Evolutionary conservation across 176 grass and related monocot species (phyloP).

Genomic region (Lolium perenne): DNA sequence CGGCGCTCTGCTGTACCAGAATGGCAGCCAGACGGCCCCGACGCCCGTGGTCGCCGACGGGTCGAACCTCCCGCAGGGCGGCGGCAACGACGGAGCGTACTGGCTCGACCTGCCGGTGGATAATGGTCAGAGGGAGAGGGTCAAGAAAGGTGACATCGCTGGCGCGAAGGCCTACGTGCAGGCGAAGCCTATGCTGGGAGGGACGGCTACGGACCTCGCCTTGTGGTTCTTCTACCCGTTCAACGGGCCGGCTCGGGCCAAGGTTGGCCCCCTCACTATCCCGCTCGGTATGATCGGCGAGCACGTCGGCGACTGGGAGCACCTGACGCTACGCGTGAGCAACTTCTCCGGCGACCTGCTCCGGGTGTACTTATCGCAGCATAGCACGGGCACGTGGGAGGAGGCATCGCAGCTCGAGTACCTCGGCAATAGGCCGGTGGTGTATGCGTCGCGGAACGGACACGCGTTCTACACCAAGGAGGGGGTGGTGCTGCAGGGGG

Average conservation of each 20-base stretch:
- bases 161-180: slow-evolving; percentile 69
- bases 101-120: slow-evolving; percentile 88
- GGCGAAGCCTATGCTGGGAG: slow-evolving; percentile 83
- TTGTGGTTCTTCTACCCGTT: slow-evolving; percentile 91
- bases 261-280: slow-evolving; percentile 57
- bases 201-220: slow-evolving; percentile 71
- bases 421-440: slow-evolving; percentile 49
- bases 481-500: slow-evolving; percentile 72
- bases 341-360: slow-evolving; percentile 77
- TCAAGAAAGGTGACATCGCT: slow-evolving; percentile 73
- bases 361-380: slow-evolving; percentile 71
- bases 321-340: slow-evolving; percentile 85
- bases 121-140: slow-evolving; percentile 37
- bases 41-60: slow-evolving; percentile 63
- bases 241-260: slow-evolving; percentile 76
- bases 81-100: slow-evolving; percentile 71
- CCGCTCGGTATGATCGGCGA: slow-evolving; percentile 72
- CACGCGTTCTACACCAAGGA: slow-evolving; percentile 73
- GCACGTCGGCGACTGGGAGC: slow-evolving; percentile 97
- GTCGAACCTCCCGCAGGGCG: slow-evolving; percentile 75
- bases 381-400: slow-evolving; percentile 66
- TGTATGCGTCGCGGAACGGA: slow-evolving; percentile 70
- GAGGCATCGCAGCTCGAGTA: slow-evolving; percentile 77
- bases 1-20: slow-evolving; percentile 78
- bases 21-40: slow-evolving; percentile 49